Percentiles rank a stretch among this genome's conserved stretches.
Conservation (phyloP, 768 basidiomycete genomes). For the Lepiota subincarnata region DNA sequence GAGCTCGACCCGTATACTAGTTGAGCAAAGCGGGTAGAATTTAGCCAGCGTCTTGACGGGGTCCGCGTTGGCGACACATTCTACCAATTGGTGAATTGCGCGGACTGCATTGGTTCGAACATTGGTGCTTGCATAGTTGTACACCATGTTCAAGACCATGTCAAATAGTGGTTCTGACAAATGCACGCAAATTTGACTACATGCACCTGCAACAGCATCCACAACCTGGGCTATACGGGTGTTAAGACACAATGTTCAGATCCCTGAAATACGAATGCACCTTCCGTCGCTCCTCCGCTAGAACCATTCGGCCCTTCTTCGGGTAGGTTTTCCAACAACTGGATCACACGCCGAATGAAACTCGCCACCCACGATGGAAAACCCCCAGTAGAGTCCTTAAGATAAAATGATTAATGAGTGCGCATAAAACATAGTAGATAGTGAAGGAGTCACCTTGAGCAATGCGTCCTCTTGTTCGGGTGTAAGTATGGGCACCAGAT, state of each 20-base stretch:
- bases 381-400: slow-evolving; percentile 59
- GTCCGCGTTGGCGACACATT: slow-evolving; percentile 79
- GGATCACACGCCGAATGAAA: slow-evolving; percentile 74
- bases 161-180: slow-evolving; percentile 73
- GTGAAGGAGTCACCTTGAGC: slow-evolving; percentile 38
- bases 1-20: slow-evolving; percentile 70
- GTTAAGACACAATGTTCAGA: background rate
- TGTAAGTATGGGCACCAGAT: slow-evolving; percentile 39
- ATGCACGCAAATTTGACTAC: slow-evolving; percentile 74
- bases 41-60: slow-evolving; percentile 72
- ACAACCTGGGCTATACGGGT: slow-evolving; percentile 59
- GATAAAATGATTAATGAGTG: background rate
- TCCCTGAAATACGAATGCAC: slow-evolving; percentile 25
- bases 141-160: slow-evolving; percentile 77
- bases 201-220: slow-evolving; percentile 71
- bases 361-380: slow-evolving; percentile 84
- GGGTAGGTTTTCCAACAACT: slow-evolving; percentile 80
- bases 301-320: slow-evolving; percentile 69
- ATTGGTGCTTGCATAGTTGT: slow-evolving; percentile 75
- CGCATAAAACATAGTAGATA: background rate
- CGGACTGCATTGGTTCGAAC: slow-evolving; percentile 84
- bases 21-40: slow-evolving; percentile 70
- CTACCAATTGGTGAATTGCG: slow-evolving; percentile 81
- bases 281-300: slow-evolving; percentile 63
- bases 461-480: slow-evolving; percentile 68